Conservation (phyloP, 2,329 filamentous ascomycete genomes). For the Periglandula ipomoeae region DNA sequence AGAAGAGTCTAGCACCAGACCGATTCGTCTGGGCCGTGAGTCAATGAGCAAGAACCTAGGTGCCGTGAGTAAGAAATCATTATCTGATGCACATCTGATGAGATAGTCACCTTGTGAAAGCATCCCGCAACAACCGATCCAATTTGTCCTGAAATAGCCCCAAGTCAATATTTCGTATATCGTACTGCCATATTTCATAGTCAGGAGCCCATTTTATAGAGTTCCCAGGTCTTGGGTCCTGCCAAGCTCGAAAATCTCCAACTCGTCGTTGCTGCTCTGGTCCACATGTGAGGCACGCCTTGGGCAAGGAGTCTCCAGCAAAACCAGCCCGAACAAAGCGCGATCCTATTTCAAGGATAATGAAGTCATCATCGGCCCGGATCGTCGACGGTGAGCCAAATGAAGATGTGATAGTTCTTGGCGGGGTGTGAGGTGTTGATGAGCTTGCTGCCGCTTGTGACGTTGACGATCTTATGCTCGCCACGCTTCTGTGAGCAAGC, state of each 20-base stretch:
- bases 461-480: slow-evolving; percentile 43
- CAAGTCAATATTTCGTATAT: slow-evolving; percentile 64
- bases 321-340: slow-evolving; percentile 76
- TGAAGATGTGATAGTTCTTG: slow-evolving; percentile 42
- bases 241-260: slow-evolving; percentile 74
- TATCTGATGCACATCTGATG: background rate
- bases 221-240: slow-evolving; percentile 36
- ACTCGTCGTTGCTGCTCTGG: slow-evolving; percentile 67
- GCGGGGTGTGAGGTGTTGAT: slow-evolving; percentile 52
- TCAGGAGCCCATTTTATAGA: slow-evolving; percentile 51
- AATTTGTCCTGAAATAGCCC: slow-evolving; percentile 79
- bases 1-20: slow-evolving; percentile 67
- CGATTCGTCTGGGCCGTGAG: slow-evolving; percentile 63
- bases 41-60: slow-evolving; percentile 57
- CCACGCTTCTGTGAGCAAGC: slow-evolving; percentile 48
- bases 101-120: slow-evolving; percentile 60
- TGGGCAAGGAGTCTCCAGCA: slow-evolving; percentile 72
- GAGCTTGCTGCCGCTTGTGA: slow-evolving; percentile 23
- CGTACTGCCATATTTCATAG: slow-evolving; percentile 69
- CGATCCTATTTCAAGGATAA: slow-evolving; percentile 76
- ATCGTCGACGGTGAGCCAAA: slow-evolving; percentile 53
- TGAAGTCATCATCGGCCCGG: slow-evolving; percentile 70
- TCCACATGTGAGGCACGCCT: slow-evolving; percentile 59
- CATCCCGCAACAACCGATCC: slow-evolving; percentile 71
- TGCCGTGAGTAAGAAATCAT: background rate